Base-by-base conservation (phyloP, 2,329 filamentous ascomycete species). In the Colletotrichum cuscutae region DNA sequence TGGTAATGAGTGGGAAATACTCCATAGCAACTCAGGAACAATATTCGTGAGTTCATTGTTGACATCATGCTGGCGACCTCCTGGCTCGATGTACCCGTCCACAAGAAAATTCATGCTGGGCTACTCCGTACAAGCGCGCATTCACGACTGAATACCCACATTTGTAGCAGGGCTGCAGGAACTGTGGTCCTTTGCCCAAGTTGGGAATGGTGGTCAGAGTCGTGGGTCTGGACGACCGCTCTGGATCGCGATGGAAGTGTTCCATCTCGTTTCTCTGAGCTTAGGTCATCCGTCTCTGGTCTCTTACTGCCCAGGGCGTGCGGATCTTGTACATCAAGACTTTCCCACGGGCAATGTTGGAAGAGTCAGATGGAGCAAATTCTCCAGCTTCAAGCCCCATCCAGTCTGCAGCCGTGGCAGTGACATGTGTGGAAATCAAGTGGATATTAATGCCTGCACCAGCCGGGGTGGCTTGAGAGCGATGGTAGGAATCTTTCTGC, bases 141-240 rank as follows among this genome's bases (percentile, higher is more conserved):
- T 52, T 22, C 5, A 63, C 37, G 32, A 32, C 26, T 5, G 19
- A 15, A 6, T 24, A 6, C 3, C 42, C 62, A 56, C 54, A 66
- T 19, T 19, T 26, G 66, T 61, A 64, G 65, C 70, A 72, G 66
- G 70, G 70, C 66, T 72, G 70, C 70, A 72, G 70, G 66, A 72
- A 72, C 60, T 70, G 70, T 70, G 70, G 70, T 57, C 19, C 70
- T 49, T 70, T 72, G 26, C 66, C 70, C 60, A 53, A 22, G 69
- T 42, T 6, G 0, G 52, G 66, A 11, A 65, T 65, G 37, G 70
- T 61, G 60, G 66, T 26, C 28, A 67, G 60, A 60, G 70, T 59
- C 54, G 24, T 60, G 64, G 56, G n/a, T 60, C 37, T 56, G 42
- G 30, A 42, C 52, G 28, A 66, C 69, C 59, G 66, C 66, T 62